Conservation (phyloP, 1,284 basidiomycete genomes). For the Sanghuangporus baumii region DNA sequence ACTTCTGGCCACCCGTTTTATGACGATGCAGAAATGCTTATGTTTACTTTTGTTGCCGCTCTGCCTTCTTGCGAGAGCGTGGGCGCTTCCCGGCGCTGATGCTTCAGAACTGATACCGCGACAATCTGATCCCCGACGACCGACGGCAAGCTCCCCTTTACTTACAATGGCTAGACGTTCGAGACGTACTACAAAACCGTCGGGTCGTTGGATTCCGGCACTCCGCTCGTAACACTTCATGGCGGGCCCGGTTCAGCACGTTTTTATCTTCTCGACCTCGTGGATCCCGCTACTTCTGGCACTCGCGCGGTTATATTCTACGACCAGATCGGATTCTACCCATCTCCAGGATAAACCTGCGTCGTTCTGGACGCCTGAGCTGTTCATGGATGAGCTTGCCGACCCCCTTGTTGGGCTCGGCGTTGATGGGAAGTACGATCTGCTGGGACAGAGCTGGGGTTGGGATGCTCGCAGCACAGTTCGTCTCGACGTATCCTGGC, state of each 20-base stretch:
- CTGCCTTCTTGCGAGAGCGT: too few relatives aligned
- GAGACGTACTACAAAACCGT: slow-evolving; percentile 42
- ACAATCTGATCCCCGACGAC: not conserved
- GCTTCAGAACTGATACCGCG: too few relatives aligned
- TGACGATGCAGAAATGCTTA: too few relatives aligned
- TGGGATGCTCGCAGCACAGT: slow-evolving; percentile 39
- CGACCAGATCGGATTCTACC: slow-evolving; percentile 45
- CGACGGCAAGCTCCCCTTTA: slow-evolving; percentile 27
- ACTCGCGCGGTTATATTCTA: slow-evolving; percentile 39
- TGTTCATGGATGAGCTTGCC: slow-evolving; percentile 44
- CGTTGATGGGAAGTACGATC: slow-evolving; percentile 32
- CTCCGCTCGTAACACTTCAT: slow-evolving; percentile 39
- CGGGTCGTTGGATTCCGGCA: slow-evolving; percentile 31
- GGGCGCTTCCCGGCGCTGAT: too few relatives aligned
- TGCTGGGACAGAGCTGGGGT: slow-evolving; percentile 48
- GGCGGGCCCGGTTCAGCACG: slow-evolving; percentile 40
- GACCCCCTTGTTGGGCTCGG: slow-evolving; percentile 36
- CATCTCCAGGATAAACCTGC: slow-evolving; percentile 37
- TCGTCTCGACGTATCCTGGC: slow-evolving; percentile 31
- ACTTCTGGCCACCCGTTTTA: too few relatives aligned
- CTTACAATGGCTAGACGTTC: slow-evolving; percentile 28
- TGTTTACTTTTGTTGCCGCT: too few relatives aligned
- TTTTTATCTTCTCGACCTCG: slow-evolving; percentile 32
- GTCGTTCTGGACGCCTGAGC: slow-evolving; percentile 39
- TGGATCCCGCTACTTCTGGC: slow-evolving; percentile 24